A percentile compares a stretch with the other conserved stretches of the same genome.
phyloP scores from a whole-genome alignment of 2,329 filamentous ascomycete genomes.

The Macrophomina tecta region DNA sequence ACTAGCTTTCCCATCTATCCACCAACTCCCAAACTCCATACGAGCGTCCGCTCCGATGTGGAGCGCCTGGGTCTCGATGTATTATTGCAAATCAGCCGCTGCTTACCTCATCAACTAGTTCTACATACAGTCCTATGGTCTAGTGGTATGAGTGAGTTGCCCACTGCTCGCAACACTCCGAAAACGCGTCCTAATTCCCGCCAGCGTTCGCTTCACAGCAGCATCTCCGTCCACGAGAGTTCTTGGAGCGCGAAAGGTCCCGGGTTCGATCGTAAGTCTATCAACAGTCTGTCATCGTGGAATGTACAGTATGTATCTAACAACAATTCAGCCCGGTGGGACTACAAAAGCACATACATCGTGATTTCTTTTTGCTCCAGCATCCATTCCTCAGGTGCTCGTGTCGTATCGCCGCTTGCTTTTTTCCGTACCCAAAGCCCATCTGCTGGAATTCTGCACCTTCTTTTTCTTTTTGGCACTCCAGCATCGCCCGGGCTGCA shows the following conservation, averaged over 20 bases:
- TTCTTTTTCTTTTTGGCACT: background rate
- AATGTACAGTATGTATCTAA: background rate
- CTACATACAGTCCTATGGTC: slow-evolving; percentile 23
- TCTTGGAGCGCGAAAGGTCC: slow-evolving; percentile 26
- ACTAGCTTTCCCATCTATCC: too few species aligned
- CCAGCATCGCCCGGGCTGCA: background rate
- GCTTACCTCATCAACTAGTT: slow-evolving; percentile 23
- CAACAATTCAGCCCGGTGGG: slow-evolving; percentile 12
- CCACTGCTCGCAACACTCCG: background rate
- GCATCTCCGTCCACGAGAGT: background rate
- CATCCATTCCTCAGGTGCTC: background rate
- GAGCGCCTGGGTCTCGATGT: too few species aligned
- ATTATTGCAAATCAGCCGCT: background rate
- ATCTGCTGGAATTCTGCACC: background rate
- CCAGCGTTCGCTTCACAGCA: slow-evolving; percentile 26
- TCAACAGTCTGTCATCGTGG: background rate
- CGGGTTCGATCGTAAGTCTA: slow-evolving; percentile 26
- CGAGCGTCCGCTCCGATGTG: too few species aligned
- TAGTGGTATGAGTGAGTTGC: slow-evolving; percentile 22
- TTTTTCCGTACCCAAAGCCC: background rate
- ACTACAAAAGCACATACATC: slow-evolving; percentile 2
- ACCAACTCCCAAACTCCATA: background rate
- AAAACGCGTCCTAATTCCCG: background rate
- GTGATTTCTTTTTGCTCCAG: slow-evolving; percentile 12
- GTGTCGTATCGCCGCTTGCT: background rate